phyloP scores from a whole-genome alignment of 257 asterid species.

The Nicotiana obtusifolia region DNA sequence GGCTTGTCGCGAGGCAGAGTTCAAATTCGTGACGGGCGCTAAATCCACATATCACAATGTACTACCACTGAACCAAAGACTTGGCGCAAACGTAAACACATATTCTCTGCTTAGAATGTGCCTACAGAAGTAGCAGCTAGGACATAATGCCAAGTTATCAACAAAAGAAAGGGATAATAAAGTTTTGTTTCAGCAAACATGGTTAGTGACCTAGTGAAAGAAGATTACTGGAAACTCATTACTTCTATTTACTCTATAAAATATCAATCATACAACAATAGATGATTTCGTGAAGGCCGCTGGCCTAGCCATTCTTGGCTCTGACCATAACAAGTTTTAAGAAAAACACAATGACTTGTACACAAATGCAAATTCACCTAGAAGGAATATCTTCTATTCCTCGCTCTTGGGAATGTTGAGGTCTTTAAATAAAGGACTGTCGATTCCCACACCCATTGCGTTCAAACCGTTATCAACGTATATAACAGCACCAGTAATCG shows the following conservation, averaged over 20 bases:
- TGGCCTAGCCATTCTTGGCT: constrained; percentile 19
- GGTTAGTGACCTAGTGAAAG: neutral
- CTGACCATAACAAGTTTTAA: constrained; percentile 20
- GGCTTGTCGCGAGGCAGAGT: too few relatives aligned
- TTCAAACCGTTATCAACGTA: constrained; percentile 87
- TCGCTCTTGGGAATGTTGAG: constrained; percentile 56
- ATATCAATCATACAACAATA: neutral
- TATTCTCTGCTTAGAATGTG: too few relatives aligned
- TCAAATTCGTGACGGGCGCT: too few relatives aligned
- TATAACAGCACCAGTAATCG: constrained; percentile 74
- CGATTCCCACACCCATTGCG: constrained; percentile 87
- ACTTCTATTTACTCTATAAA: constrained; percentile 1
- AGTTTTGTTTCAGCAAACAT: neutral
- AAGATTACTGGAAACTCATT: neutral
- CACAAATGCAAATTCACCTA: constrained; percentile 9
- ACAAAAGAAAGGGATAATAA: neutral
- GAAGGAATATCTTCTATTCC: neutral
- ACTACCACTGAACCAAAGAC: too few relatives aligned
- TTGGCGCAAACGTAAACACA: too few relatives aligned
- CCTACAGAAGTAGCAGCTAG: too few relatives aligned
- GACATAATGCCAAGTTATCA: neutral
- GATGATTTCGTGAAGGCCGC: constrained; percentile 8
- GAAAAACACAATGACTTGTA: neutral
- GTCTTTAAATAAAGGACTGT: constrained; percentile 64
- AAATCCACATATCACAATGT: too few relatives aligned